Evolutionary conservation across 2,329 filamentous ascomycete species (phyloP).

Genomic region (Talaromyces sp.): DNA sequence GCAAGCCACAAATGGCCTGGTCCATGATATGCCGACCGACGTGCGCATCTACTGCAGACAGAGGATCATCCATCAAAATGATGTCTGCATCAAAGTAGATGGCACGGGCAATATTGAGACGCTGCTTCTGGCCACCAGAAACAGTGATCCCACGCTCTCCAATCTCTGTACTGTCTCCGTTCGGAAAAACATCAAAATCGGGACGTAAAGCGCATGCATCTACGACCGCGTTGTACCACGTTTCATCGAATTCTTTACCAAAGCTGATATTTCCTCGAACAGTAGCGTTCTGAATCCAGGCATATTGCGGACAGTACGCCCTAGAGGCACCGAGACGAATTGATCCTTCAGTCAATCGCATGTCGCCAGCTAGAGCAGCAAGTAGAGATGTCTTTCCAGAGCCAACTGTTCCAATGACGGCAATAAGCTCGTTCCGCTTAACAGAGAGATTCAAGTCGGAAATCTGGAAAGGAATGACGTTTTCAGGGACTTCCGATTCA

Average conservation of each 20-base stretch:
- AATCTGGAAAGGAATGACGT: constrained; percentile 40
- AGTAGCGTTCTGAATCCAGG: constrained; percentile 93
- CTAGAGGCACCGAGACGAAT: constrained; percentile 82
- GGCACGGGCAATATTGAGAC: constrained; percentile 84
- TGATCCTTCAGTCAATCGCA: constrained; percentile 70
- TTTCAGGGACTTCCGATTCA: constrained; percentile 15
- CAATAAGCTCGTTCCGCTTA: constrained; percentile 39
- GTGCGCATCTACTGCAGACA: constrained; percentile 55
- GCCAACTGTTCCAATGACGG: constrained; percentile 67
- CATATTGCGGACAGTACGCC: constrained; percentile 92
- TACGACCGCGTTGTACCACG: constrained; percentile 82
- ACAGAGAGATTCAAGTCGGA: constrained; percentile 36
- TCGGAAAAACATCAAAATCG: constrained; percentile 89
- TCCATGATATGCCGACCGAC: constrained; percentile 76
- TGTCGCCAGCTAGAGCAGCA: constrained; percentile 85
- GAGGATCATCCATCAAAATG: constrained; percentile 61
- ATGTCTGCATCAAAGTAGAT: constrained; percentile 64
- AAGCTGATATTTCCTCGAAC: constrained; percentile 88
- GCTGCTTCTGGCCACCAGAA: constrained; percentile 91
- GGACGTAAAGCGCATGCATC: constrained; percentile 78
- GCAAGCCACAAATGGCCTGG: constrained; percentile 82
- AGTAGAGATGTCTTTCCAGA: constrained; percentile 88
- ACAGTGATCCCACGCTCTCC: constrained; percentile 94
- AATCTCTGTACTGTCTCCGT: constrained; percentile 85
- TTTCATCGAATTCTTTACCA: constrained; percentile 68